Evolutionary conservation across 495 filamentous ascomycete genomes (phyloP), one percentile per base, ranked within the genome.

Genomic region (Penicillium turbatum): DNA sequence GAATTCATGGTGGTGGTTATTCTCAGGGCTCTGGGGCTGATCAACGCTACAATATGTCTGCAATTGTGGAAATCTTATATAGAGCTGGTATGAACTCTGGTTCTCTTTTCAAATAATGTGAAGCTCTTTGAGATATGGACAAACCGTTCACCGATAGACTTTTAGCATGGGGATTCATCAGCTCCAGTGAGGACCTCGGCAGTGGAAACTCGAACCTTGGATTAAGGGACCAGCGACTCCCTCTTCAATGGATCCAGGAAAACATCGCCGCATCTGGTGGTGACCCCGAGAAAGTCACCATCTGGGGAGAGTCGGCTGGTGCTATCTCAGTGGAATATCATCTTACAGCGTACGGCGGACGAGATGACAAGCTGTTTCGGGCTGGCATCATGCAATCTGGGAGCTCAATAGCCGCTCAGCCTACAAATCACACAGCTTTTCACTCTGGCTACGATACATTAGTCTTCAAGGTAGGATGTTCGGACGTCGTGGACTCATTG

Each of bases 271-370:
- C 70, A 6, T 83, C 84, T 58, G 74, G 79, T 8, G 79, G 82
- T 1, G 75, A 82, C 40, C 74, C 78, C 1, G 76, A 74, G 53
- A 72, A 82, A 43, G 82, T 89, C 13, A 87, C 84, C 32, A 85
- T 88, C 56, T 86, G 82, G 79, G 86, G 86, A 46, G 83, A 89
- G 56, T 78, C 72, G 1, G 79, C 80, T 2, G 81, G 82, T 11
- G 82, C 67, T n/a, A 70, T 75, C 37, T 79, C 73, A 31, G 73
- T 84, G 10, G 78, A 73, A 1, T 64, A 62, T 12, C 83, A 85
- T 36, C 60, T 83, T 13, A 65, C 72, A 11, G 73, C 79, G 8
- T 82, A 80, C 40, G 74, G 72, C 21, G 79, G 79, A 29, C 66
- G 69, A 26, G 69, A 77, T 48, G 75, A 76, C 48, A 66, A 64